Evolutionary conservation across 169 alveolate species (phyloP), one percentile per base, ranked within the genome.

Genomic region (Pseudocohnilembus persalinus): DNA sequence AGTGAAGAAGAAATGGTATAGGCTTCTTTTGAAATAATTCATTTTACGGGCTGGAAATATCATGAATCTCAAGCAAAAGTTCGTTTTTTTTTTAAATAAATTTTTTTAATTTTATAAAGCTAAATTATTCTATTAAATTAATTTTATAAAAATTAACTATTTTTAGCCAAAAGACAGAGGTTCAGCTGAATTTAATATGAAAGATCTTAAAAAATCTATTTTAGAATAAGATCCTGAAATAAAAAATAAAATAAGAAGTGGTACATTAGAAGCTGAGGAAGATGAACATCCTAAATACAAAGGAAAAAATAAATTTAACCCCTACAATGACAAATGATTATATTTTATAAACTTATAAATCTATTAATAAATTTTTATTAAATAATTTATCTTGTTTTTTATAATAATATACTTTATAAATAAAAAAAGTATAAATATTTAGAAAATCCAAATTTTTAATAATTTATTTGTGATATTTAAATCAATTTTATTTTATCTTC

Each of bases 41-140:
- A 85, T 77, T 89, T 74, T 75, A 75, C 87, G n/a, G 93, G 88
- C 26, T 89, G 93, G 88, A 89, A 89, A 73, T 88, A 82, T 64
- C 93, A 89, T 76, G 88, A 79, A 74, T 64, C 81, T 29, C 72
- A 89, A 30, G 64, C 76, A 65, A 89, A 89, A 49, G 68, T 49
- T 11, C 26, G 26, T 11, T 49, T 49, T 49, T 49, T 49, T 49
- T 49, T 11, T 49, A 11, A 49, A 4, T 49, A 49, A 49, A 74
- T 74, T 76, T 28, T 73, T 83, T 49, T 49, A 20, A 4, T 49
- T 49, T 49, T 49, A 49, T 49, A 11, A n/a, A n/a, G n/a, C n/a
- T n/a, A n/a, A n/a, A n/a, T n/a, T n/a, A n/a, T n/a, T n/a, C n/a
- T n/a, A n/a, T n/a, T n/a, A n/a, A n/a, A n/a, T n/a, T n/a, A n/a